Conservation (phyloP, 2,329 filamentous ascomycete genomes). For the Berkeleyomyces rouxiae region DNA sequence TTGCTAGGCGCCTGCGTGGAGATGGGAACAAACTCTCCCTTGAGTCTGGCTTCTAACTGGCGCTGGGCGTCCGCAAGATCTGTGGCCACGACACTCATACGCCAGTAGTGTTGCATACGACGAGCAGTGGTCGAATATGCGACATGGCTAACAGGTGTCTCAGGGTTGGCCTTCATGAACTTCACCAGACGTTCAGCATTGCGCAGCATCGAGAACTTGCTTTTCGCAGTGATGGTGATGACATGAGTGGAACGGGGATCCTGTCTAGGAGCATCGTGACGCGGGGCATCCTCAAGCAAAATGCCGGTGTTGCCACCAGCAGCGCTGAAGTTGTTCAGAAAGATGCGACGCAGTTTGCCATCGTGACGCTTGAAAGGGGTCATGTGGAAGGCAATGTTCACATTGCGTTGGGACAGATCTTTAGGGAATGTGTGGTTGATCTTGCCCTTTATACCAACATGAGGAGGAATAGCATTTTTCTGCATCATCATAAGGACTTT, state of each 20-base stretch:
- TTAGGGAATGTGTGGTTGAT: slow-evolving; percentile 44
- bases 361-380: slow-evolving; percentile 34
- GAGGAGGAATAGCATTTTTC: slow-evolving; percentile 45
- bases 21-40: slow-evolving; percentile 34
- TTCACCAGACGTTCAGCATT: slow-evolving; percentile 39
- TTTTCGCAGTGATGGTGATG: slow-evolving; percentile 42
- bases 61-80: slow-evolving; percentile 27
- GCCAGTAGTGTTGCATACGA: slow-evolving; percentile 41
- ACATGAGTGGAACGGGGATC: slow-evolving; percentile 42
- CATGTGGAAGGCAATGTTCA: slow-evolving; percentile 39
- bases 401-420: slow-evolving; percentile 39
- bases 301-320: slow-evolving; percentile 56
- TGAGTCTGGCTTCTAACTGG: slow-evolving; percentile 36
- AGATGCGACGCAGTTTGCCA: slow-evolving; percentile 30
- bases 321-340: slow-evolving; percentile 55
- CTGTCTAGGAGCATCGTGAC: slow-evolving; percentile 27
- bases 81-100: slow-evolving; percentile 31
- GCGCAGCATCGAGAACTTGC: slow-evolving; percentile 36
- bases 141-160: slow-evolving; percentile 38
- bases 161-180: slow-evolving; percentile 35
- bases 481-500: slow-evolving; percentile 51
- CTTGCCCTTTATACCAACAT: slow-evolving; percentile 48
- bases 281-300: slow-evolving; percentile 44
- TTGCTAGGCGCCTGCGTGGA: slow-evolving; percentile 27
- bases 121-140: slow-evolving; percentile 55